These are phyloP conservation scores for Rhizophagus clarus DNA, from an alignment of 192 early-diverging fungal species.

Conservation along the genomic window DNA sequence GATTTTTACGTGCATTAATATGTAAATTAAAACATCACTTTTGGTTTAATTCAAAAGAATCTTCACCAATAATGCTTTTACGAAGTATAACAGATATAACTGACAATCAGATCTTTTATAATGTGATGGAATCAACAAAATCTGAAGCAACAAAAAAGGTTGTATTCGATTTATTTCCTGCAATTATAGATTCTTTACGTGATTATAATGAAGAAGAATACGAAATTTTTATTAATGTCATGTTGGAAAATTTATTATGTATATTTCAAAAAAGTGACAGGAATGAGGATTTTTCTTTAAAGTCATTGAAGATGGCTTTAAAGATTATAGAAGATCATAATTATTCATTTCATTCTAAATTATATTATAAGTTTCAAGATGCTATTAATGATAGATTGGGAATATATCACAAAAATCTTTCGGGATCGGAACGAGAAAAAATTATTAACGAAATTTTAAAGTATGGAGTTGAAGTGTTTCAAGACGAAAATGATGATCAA, in stretches of 20 bases:
- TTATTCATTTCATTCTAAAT: neutral
- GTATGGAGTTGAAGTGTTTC: conserved; percentile 17
- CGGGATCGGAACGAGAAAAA: neutral
- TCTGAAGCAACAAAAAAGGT: neutral
- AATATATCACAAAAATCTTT: neutral
- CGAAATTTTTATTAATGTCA: neutral
- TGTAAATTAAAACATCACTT: neutral
- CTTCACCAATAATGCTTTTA: neutral
- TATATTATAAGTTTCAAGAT: neutral
- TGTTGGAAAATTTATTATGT: neutral
- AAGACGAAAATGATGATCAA: conserved; percentile 37
- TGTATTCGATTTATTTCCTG: neutral
- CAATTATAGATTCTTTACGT: neutral
- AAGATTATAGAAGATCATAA: neutral
- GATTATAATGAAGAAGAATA: neutral
- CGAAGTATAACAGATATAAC: neutral
- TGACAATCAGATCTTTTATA: neutral
- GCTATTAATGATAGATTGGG: too few relatives aligned
- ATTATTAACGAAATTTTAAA: neutral
- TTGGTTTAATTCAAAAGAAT: neutral
- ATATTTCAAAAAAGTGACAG: neutral
- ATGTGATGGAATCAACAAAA: too few relatives aligned
- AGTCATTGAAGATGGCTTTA: neutral
- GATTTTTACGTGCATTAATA: neutral
- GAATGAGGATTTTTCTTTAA: neutral